Evolutionary conservation across 2,329 filamentous ascomycete genomes (phyloP).

Genomic region (Aspergillus quadrilineatus): DNA sequence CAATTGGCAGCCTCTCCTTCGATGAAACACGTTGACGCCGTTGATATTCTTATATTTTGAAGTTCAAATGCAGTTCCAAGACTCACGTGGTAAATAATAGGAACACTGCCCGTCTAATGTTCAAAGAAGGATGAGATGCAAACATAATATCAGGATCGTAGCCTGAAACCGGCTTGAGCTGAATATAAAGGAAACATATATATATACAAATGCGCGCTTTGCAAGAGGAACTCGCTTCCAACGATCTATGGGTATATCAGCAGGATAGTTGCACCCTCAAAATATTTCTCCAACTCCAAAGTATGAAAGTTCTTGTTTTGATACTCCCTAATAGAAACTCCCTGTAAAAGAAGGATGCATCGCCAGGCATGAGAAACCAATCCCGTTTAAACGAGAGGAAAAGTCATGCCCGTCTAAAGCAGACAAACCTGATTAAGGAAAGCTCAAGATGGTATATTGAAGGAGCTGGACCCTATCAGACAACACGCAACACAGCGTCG

Average conservation of each 20-base stretch:
- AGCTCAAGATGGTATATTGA: slow-evolving; percentile 10
- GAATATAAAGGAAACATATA: background rate
- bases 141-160: too few species aligned
- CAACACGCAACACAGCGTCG: slow-evolving; percentile 27
- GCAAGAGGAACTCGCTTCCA: slow-evolving; percentile 13
- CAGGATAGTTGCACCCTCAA: slow-evolving; percentile 9
- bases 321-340: background rate
- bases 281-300: slow-evolving; percentile 3
- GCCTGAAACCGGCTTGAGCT: background rate
- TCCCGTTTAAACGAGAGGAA: slow-evolving; percentile 43
- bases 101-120: too few species aligned
- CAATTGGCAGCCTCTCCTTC: slow-evolving; percentile 34
- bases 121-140: too few species aligned
- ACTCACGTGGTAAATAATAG: too few species aligned
- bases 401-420: slow-evolving; percentile 46
- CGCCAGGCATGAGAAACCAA: slow-evolving; percentile 43
- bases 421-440: slow-evolving; percentile 20
- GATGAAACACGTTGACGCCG: slow-evolving; percentile 12
- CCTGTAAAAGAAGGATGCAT: background rate
- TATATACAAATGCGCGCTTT: background rate
- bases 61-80: too few species aligned
- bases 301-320: background rate
- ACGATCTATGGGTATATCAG: slow-evolving; percentile 24
- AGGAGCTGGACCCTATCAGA: slow-evolving; percentile 24
- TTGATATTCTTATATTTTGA: too few species aligned